Evolutionary conservation across 352 stramenopile species (phyloP).

Genomic region (Blastocystis sp.): DNA sequence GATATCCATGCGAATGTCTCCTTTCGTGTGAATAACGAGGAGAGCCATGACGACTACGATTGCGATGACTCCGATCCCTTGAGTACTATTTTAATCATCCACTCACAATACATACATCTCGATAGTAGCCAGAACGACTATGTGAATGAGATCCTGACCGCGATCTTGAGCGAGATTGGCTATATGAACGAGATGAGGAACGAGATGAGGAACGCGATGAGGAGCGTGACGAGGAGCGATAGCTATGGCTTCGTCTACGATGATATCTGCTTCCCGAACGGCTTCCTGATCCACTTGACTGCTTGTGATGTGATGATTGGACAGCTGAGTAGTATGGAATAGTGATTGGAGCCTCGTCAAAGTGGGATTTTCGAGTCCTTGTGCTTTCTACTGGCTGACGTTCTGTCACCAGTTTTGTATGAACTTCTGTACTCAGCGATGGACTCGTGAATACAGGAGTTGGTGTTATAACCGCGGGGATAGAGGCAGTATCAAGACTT

Average conservation of each 20-base stretch:
- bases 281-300: background rate
- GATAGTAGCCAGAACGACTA: background rate
- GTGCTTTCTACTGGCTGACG: background rate
- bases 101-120: background rate
- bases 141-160: background rate
- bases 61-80: background rate
- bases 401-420: background rate
- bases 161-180: background rate
- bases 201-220: slow-evolving; percentile 4
- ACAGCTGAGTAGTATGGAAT: background rate
- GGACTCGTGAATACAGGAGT: background rate
- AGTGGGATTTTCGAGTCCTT: background rate
- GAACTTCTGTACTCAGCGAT: background rate
- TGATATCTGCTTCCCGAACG: background rate
- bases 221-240: background rate
- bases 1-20: background rate
- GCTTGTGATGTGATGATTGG: background rate
- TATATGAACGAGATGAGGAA: background rate
- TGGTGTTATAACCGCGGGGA: background rate
- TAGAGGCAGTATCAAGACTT: background rate
- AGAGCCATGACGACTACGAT: background rate
- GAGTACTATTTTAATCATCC: background rate
- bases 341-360: background rate
- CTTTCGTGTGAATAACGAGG: background rate
- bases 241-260: background rate